phyloP scores from a whole-genome alignment of 352 stramenopile species.

The Pythium brassicae region DNA sequence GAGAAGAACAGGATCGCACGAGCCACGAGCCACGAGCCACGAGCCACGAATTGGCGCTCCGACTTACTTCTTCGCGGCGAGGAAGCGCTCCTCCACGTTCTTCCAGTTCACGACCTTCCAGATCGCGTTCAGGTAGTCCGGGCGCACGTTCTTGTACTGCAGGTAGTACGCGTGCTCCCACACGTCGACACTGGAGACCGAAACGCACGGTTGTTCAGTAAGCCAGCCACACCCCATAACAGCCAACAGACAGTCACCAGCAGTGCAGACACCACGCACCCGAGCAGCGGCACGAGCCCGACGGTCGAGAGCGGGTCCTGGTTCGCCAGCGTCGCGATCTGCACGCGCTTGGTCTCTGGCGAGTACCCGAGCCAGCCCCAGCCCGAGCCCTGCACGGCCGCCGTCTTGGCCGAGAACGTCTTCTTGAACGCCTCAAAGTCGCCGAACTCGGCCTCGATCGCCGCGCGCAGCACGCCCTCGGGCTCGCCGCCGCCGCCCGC shows the following conservation, averaged over 20 bases:
- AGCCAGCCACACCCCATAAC: slow-evolving; percentile 1
- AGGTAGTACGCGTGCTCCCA: slow-evolving; percentile 98
- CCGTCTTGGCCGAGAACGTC: slow-evolving; percentile 82
- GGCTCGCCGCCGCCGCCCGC: slow-evolving; percentile 80
- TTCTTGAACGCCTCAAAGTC: slow-evolving; percentile 92
- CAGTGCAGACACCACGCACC: slow-evolving; percentile 18
- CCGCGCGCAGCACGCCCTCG: slow-evolving; percentile 77
- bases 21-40: too few species aligned
- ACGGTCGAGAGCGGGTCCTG: slow-evolving; percentile 96
- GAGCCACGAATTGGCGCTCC: too few species aligned
- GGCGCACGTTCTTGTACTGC: slow-evolving; percentile 96
- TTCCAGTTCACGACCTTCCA: slow-evolving; percentile 96
- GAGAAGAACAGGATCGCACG: too few species aligned
- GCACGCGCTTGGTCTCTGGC: slow-evolving; percentile 77
- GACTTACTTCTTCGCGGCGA: slow-evolving; percentile 64
- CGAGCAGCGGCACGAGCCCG: slow-evolving; percentile 94
- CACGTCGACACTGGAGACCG: slow-evolving; percentile 90
- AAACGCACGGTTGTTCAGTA: too few species aligned
- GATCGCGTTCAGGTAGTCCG: slow-evolving; percentile 93
- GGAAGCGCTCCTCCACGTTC: slow-evolving; percentile 79
- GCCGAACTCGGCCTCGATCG: slow-evolving; percentile 92
- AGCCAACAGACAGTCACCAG: not conserved
- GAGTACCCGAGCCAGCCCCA: slow-evolving; percentile 98
- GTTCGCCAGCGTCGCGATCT: slow-evolving; percentile 90
- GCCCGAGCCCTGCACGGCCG: slow-evolving; percentile 95